Base-by-base conservation (phyloP, 2,329 filamentous ascomycete genomes). In the Chalaropsis thielavioides region DNA sequence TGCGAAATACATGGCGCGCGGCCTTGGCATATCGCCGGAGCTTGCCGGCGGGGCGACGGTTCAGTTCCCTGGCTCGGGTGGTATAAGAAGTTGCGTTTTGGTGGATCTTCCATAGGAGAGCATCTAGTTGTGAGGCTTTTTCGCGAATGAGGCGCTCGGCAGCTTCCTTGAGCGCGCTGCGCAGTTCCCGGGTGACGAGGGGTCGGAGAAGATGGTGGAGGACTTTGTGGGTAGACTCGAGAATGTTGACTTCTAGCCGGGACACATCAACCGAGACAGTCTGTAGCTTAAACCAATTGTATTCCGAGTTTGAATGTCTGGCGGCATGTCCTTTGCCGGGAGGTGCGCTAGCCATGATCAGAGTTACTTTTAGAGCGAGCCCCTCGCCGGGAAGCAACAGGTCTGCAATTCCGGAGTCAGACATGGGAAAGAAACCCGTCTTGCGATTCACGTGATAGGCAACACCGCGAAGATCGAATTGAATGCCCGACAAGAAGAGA, bases 371-470 rank as follows among this genome's bases (percentile, higher is more conserved):
- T 7, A 97, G 96, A 71, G 87, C 88, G 74, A 99, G 87, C 43
- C 94, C 94, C 54, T 88, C 83, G 40, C 92, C 94, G 31, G 88
- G 89, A 64, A 99, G 83, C 72, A 91, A 84, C 71, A 99, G 85
- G 73, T 97, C 92, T 76, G 88, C 86, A 40, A 97, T 81, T 78
- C 94, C 94, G 58, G 84, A 88, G 73, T 99, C 94, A 19, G 84
- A 91, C 74, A 97, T 80, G 15, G 86, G 82, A 2, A 92, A 92
- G 80, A 96, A 96, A 8, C 94, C 92, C 71, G 91, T 79, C 83
- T 99, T 97, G 77, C 87, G 89, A 79, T 94, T 94, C 76, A 99
- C 81, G 75, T 97, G 92, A 81, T 92, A 97, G 75, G 89, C 90
- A 68, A 99, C 90, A 72, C 96, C 90, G 69, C 82, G 83, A 56